Evolutionary conservation across 768 basidiomycete genomes (phyloP), one percentile per base, ranked within the genome.

Genomic region (Macrocybe gigantea): DNA sequence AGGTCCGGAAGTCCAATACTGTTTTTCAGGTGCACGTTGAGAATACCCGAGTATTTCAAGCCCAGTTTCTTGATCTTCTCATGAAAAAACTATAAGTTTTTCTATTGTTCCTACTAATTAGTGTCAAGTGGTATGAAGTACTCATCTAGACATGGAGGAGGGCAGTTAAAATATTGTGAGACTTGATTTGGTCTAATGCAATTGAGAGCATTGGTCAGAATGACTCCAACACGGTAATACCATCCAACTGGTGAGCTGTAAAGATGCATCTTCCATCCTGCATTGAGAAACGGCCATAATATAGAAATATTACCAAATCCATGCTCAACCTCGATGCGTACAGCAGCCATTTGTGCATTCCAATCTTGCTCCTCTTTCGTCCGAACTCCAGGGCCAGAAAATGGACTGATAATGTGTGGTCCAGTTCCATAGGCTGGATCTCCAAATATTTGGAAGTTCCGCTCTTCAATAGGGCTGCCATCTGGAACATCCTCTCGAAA

Each of bases 271-370:
- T 41, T 60, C 52, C 60, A 53, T 12, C 52, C 38, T 5, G 48
- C 52, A 41, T 61, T 53, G 0, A 64, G 35, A 41, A 61, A 63
- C 7, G 56, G 55, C 59, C 64, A 63, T 3, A 44, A 36, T 1
- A 49, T 41, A 2, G 40, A 5, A 9, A 60, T 50, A n/a, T 41
- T 43, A 4, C 56, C 63, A 53, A 64, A 64, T 5, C 53, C 56
- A 49, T 60, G 56, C 41, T 64, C 59, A n/a, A 64, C 63, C 38
- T 54, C 53, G 12, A 58, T 59, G 0, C 59, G 49, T 5, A 60
- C 54, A 7, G 43, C 22, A 7, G 51, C 41, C 63, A 64, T 64
- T 11, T 35, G 33, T 7, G 40, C 32, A 47, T 64, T 64, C 60
- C 57, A 62, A 22, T 29, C 49, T 31, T 41, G 9, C 34, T 62